These are phyloP conservation scores for Oenanthe sinensis DNA, from an alignment of 129 eudicot genomes.

Conservation along the genomic window DNA sequence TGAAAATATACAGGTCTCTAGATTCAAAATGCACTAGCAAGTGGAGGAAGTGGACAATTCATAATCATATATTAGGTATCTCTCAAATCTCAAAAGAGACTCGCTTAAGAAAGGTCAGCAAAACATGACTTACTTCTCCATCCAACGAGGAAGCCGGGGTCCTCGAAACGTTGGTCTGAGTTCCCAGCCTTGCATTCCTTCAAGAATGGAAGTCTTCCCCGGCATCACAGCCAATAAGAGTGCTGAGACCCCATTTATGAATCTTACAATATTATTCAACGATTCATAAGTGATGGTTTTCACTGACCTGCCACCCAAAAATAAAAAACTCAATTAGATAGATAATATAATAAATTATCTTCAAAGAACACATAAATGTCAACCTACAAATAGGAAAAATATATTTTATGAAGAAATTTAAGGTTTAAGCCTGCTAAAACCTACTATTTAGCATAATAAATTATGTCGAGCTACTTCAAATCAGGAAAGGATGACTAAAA, in stretches of 20 bases:
- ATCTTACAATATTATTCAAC: constrained; percentile 62
- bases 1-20: not conserved
- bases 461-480: not conserved
- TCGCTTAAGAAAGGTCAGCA: not conserved
- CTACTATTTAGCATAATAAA: too few species aligned
- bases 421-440: too few species aligned
- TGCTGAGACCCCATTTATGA: constrained; percentile 87
- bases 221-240: constrained; percentile 69
- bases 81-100: not conserved
- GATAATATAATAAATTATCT: not conserved
- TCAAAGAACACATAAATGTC: not conserved
- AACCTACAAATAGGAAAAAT: not conserved
- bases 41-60: not conserved
- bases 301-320: constrained; percentile 56
- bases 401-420: too few species aligned
- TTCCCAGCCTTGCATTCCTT: constrained; percentile 98
- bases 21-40: not conserved
- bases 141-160: constrained; percentile 96
- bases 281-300: constrained; percentile 84
- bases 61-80: not conserved
- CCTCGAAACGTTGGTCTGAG: constrained; percentile 87
- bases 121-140: constrained; percentile 73
- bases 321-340: not conserved
- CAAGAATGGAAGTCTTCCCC: constrained; percentile 77
- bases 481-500: not conserved